phyloP scores from a whole-genome alignment of 352 stramenopile genomes.

The Pythium brachiatum region DNA sequence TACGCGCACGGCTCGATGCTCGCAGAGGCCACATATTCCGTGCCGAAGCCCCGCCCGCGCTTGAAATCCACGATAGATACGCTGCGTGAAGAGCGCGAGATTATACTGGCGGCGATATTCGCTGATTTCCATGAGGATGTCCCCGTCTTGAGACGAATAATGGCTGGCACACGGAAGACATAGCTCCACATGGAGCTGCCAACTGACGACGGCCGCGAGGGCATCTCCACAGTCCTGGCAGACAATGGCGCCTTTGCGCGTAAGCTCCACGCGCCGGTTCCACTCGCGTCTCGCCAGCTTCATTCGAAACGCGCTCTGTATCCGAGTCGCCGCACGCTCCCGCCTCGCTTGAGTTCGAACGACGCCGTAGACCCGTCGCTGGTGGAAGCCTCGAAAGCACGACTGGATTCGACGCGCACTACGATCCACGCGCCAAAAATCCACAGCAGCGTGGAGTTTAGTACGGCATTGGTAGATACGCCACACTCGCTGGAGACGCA shows the following conservation, averaged over 20 bases:
- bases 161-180: slow-evolving; percentile 25
- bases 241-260: slow-evolving; percentile 20
- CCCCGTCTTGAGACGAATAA: neutral
- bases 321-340: slow-evolving; percentile 33
- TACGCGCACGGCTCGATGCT: slow-evolving; percentile 31
- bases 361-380: slow-evolving; percentile 27
- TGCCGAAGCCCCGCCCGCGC: slow-evolving; percentile 15
- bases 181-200: slow-evolving; percentile 33
- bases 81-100: slow-evolving; percentile 30
- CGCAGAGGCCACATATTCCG: slow-evolving; percentile 44
- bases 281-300: slow-evolving; percentile 29
- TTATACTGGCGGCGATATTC: slow-evolving; percentile 34
- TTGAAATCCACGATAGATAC: slow-evolving; percentile 40
- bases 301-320: slow-evolving; percentile 47
- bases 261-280: slow-evolving; percentile 35
- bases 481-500: slow-evolving; percentile 39
- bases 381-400: slow-evolving; percentile 19
- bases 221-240: slow-evolving; percentile 46
- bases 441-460: slow-evolving; percentile 7
- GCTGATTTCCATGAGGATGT: slow-evolving; percentile 27
- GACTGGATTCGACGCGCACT: slow-evolving; percentile 31
- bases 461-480: slow-evolving; percentile 24
- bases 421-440: slow-evolving; percentile 14
- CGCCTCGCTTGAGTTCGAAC: slow-evolving; percentile 28
- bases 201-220: slow-evolving; percentile 37